Conservation (phyloP, 345 rosid genomes). For the Chamaenerion angustifolium region DNA sequence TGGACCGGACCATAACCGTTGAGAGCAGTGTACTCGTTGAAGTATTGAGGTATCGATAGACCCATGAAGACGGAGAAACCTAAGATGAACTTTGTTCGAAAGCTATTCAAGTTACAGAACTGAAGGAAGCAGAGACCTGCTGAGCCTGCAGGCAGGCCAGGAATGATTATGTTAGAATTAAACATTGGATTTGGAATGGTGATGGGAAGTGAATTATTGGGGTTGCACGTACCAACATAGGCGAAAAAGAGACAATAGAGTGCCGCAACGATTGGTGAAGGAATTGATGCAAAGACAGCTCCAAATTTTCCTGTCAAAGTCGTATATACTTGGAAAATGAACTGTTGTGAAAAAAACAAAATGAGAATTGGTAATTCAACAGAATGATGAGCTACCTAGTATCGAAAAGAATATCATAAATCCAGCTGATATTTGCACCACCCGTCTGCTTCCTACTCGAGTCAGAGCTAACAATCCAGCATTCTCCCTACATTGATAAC, state of each 20-base stretch:
- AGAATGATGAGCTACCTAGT: conserved; percentile 25
- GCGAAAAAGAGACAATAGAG: conserved; percentile 65
- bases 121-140: conserved; percentile 72
- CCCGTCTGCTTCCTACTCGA: conserved; percentile 82
- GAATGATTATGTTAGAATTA: background rate
- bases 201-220: background rate
- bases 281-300: conserved; percentile 81
- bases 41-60: conserved; percentile 72
- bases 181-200: no score
- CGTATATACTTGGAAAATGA: background rate
- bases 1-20: conserved; percentile 43
- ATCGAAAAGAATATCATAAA: conserved; percentile 96
- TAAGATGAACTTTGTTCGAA: conserved; percentile 54
- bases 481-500: conserved; percentile 43
- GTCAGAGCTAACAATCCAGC: conserved; percentile 85
- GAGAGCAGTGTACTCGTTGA: conserved; percentile 51
- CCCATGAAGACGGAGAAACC: conserved; percentile 90
- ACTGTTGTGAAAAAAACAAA: background rate
- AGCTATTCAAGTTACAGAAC: conserved; percentile 83
- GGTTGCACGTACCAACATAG: conserved; percentile 49
- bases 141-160: conserved; percentile 29
- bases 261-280: conserved; percentile 65
- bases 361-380: background rate
- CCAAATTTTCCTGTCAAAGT: conserved; percentile 84
- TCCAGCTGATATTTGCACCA: conserved; percentile 82